phyloP scores from a whole-genome alignment of 768 basidiomycete species.

The Lactifluus echinatus region DNA sequence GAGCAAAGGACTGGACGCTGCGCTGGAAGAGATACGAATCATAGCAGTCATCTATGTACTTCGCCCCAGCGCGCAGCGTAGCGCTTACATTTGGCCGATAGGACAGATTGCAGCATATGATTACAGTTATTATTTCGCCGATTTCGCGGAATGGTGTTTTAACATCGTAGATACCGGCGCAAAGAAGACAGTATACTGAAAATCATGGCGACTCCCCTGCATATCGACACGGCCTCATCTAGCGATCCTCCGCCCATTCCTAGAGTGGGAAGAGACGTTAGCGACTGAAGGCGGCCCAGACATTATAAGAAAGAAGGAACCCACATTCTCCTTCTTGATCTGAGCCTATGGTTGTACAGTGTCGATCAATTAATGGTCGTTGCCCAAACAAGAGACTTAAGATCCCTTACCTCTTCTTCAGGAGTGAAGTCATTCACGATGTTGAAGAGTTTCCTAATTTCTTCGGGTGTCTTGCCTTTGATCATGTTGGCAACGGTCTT shows the following conservation, averaged over 20 bases:
- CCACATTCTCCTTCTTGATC: constrained; percentile 98
- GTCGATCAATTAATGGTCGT: not conserved
- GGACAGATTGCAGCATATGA: not conserved
- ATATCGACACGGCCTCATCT: no score
- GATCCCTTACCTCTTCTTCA: constrained; percentile 78
- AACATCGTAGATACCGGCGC: constrained; percentile 11
- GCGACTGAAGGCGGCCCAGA: not conserved
- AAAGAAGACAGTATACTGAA: constrained; percentile 17
- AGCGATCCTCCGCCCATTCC: constrained; percentile 95
- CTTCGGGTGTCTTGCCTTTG: constrained; percentile 99
- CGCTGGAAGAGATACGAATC: no score
- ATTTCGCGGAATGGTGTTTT: not conserved
- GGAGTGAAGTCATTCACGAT: constrained; percentile 98
- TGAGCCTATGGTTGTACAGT: constrained; percentile 52
- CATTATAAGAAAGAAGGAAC: constrained; percentile 25
- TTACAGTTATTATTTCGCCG: constrained; percentile 8
- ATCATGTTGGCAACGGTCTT: constrained; percentile 99
- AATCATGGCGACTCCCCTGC: no score
- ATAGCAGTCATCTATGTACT: no score
- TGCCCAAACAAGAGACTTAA: constrained; percentile 13
- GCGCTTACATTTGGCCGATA: not conserved
- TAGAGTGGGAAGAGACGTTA: constrained; percentile 25
- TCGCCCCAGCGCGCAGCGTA: no score
- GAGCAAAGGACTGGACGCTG: no score
- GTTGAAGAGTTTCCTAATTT: constrained; percentile 97